phyloP scores from a whole-genome alignment of 192 early-diverging fungal genomes.

The Gonapodya prolifera region DNA sequence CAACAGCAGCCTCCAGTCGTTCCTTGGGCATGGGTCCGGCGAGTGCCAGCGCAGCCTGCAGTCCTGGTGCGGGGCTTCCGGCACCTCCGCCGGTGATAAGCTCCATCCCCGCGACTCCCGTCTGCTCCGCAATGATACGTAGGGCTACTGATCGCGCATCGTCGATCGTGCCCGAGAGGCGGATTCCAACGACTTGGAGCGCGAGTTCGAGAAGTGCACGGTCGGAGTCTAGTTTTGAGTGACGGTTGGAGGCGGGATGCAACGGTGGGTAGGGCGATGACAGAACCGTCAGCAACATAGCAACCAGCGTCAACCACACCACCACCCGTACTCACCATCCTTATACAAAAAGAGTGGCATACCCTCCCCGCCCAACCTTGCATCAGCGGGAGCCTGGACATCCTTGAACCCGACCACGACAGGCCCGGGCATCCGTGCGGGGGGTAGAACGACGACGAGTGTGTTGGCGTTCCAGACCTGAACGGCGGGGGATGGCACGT shows the following conservation, averaged over 20 bases:
- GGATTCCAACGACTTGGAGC: slow-evolving; percentile 73
- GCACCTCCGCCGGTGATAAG: not conserved
- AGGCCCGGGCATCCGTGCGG: slow-evolving; percentile 54
- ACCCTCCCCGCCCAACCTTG: not conserved
- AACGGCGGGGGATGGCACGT: slow-evolving; percentile 51
- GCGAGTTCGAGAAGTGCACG: slow-evolving; percentile 82
- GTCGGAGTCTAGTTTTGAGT: slow-evolving; percentile 78
- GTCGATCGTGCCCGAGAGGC: slow-evolving; percentile 66
- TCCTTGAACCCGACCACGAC: slow-evolving; percentile 40
- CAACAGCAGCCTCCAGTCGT: not conserved
- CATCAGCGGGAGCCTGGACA: not conserved
- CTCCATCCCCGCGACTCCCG: not conserved
- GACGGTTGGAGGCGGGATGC: slow-evolving; percentile 23
- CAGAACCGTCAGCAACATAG: too few relatives aligned
- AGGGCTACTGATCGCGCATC: slow-evolving; percentile 39
- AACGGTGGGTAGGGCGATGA: too few relatives aligned
- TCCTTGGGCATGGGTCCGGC: not conserved
- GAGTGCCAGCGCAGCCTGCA: not conserved
- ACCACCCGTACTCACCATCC: slow-evolving; percentile 19
- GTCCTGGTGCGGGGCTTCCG: not conserved
- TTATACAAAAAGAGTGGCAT: slow-evolving; percentile 31
- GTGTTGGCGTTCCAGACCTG: slow-evolving; percentile 68
- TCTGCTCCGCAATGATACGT: not conserved
- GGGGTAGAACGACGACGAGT: slow-evolving; percentile 73
- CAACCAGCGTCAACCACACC: too few relatives aligned